phyloP scores from a whole-genome alignment of 495 filamentous ascomycete species.

The Apiosordaria backusii region DNA sequence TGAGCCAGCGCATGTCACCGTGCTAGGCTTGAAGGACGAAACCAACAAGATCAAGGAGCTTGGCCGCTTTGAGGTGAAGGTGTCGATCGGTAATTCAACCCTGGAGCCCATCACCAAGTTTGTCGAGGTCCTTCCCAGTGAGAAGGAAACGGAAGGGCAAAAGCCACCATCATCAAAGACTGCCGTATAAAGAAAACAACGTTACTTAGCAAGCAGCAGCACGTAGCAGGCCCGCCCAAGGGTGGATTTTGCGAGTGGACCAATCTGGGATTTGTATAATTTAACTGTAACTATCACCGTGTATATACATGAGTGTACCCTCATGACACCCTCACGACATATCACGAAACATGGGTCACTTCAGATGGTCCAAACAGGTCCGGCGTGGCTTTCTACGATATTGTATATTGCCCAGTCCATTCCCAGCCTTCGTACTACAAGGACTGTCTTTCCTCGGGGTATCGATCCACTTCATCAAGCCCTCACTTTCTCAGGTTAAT shows the following conservation, averaged over 20 bases:
- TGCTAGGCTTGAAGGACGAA: slow-evolving; percentile 32
- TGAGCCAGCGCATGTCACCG: slow-evolving; percentile 30
- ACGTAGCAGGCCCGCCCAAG: neutral
- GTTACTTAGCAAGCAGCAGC: neutral
- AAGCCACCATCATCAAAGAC: neutral
- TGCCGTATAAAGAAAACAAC: neutral
- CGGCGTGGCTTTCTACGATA: neutral
- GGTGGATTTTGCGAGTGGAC: neutral
- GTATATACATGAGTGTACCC: neutral
- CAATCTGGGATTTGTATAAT: neutral
- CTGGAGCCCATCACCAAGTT: slow-evolving; percentile 30
- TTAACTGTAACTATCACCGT: neutral
- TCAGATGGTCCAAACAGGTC: neutral
- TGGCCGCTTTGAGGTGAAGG: slow-evolving; percentile 38
- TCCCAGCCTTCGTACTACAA: neutral
- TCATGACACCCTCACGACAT: neutral
- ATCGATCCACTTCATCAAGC: neutral
- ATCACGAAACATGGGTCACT: neutral
- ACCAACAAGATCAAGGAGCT: slow-evolving; percentile 39
- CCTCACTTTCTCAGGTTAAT: neutral
- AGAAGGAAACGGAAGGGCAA: slow-evolving; percentile 10
- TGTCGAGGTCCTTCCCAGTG: slow-evolving; percentile 34
- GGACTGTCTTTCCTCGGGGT: neutral
- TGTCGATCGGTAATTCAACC: slow-evolving; percentile 20
- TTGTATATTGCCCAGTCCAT: neutral